Evolutionary conservation across 2,329 filamentous ascomycete species (phyloP), one percentile per base, ranked within the genome.

Genomic region (Bimuria novae-zelandiae): DNA sequence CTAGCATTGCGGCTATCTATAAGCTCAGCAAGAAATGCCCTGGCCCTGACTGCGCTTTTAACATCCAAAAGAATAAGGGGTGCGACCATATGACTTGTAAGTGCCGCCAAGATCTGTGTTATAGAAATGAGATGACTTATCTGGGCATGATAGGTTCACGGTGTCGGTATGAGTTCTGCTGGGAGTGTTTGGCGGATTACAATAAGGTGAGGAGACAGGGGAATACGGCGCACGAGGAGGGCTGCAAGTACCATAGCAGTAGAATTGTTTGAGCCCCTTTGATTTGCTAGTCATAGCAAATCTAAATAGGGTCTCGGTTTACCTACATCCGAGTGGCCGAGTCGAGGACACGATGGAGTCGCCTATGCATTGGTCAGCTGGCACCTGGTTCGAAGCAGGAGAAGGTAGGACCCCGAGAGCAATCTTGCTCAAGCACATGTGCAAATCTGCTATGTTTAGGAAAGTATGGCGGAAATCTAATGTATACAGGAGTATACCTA

Each of bases 41-140:
- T 1, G 61, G 63, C 0, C 37, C 32, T 12, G 41, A 30, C 0
- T 77, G 76, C 56, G 67, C 61, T 1, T 74, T 66, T 62, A 62
- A 68, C 21, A 78, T 79, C 29, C 63, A 77, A 60, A 77, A 77
- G 62, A 70, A 67, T 25, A 59, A 68, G 2, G 76, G 75, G 0
- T 79, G 76, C 48, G 75, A 77, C 56, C 76, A 78, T 47, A 73
- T 75, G 64, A 73, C 57, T n/a, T 74, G 70, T 69, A 60, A 59
- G 66, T 54, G 14, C 2, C 6, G n/a, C 27, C 1, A 29, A 3
- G 5, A 11, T 3, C 16, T 14, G 2, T 27, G 25, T 10, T 27
- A 10, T 10, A 7, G 19, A 4, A 21, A 12, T 16, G 27, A 22
- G 3, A 36, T 33, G n/a, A 11, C 54, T 65, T 43, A 65, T n/a